Evolutionary conservation across 495 filamentous ascomycete genomes (phyloP), one percentile per base, ranked within the genome.

Genomic region (Podospora comata): DNA sequence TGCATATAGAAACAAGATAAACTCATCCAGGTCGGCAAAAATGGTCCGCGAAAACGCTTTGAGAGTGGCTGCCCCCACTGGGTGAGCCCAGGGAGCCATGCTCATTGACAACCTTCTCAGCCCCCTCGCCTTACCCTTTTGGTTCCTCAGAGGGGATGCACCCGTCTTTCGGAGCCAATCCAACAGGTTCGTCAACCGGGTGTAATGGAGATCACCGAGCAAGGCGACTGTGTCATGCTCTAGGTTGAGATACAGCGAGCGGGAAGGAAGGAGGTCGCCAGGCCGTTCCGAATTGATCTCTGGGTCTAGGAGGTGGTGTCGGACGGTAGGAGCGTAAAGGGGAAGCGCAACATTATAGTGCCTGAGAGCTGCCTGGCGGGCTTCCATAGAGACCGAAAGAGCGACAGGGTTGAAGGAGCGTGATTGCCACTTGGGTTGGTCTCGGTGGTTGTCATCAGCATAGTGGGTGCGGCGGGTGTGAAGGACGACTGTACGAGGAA

Each of bases 41-140:
- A 71, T 63, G 23, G 70, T 74, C 11, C 65, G 55, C 26, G 73
- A 67, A 71, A 75, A 75, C 19, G 70, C 70, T 48, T 67, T 69
- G 26, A 77, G 69, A 34, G 73, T 74, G 4, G 66, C 67, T 27
- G 71, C 73, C 11, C 70, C 71, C 0, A 67, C 71, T 65, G 65
- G 64, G 70, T 87, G 89, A 68, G 85, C 81, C 39, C 87, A 86
- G n/a, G 87, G 85, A 68, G 87, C 89, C 23, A 87, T 76, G 66
- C 88, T 85, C 72, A 81, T 84, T 2, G 80, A 79, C 65, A 86
- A 83, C 76, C 85, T 89, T 67, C 88, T 87, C 48, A 89, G 76
- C 34, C 89, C 85, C 20, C 61, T n/a, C 18, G 16, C 16, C 5
- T 48, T 15, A 7, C 16, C 32, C 59, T n/a, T 4, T 61, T 26